Percentiles rank a stretch among this genome's conserved stretches.
Conservation (phyloP, 2,329 filamentous ascomycete species). For the Bipolaris victoriae region DNA sequence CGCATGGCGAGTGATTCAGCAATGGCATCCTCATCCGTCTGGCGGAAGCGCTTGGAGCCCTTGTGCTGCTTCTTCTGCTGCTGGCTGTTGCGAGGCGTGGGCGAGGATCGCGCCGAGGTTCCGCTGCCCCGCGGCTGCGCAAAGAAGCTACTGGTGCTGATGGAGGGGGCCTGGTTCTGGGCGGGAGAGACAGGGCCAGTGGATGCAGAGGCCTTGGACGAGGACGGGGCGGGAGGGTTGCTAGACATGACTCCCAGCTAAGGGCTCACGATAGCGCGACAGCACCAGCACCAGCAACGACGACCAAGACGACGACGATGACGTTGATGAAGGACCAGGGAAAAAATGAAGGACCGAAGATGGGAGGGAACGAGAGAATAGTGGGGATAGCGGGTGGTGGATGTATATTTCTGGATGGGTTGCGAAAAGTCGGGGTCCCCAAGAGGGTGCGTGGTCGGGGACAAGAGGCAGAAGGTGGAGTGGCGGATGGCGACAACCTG, state of each 20-base stretch:
- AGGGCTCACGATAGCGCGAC: conserved; percentile 30
- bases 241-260: conserved; percentile 51
- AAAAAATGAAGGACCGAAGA: conserved; percentile 5
- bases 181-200: conserved; percentile 52
- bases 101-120: conserved; percentile 46
- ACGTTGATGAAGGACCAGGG: conserved; percentile 5
- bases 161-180: conserved; percentile 51
- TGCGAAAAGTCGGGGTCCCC: conserved; percentile 14
- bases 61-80: conserved; percentile 81
- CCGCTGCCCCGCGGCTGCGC: conserved; percentile 53
- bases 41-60: conserved; percentile 73
- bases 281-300: not conserved
- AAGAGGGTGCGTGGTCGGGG: conserved; percentile 19
- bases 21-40: conserved; percentile 85
- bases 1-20: conserved; percentile 74
- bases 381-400: not conserved
- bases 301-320: not conserved
- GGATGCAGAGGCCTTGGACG: conserved; percentile 50
- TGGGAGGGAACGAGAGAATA: not conserved
- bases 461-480: conserved; percentile 14
- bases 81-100: conserved; percentile 76
- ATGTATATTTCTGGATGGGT: conserved; percentile 1
- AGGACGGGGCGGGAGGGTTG: conserved; percentile 51
- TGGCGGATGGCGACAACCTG: conserved; percentile 9
- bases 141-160: conserved; percentile 52